phyloP scores from a whole-genome alignment of 1,139 yeast species.

The Magnusiomyces fungicola region DNA sequence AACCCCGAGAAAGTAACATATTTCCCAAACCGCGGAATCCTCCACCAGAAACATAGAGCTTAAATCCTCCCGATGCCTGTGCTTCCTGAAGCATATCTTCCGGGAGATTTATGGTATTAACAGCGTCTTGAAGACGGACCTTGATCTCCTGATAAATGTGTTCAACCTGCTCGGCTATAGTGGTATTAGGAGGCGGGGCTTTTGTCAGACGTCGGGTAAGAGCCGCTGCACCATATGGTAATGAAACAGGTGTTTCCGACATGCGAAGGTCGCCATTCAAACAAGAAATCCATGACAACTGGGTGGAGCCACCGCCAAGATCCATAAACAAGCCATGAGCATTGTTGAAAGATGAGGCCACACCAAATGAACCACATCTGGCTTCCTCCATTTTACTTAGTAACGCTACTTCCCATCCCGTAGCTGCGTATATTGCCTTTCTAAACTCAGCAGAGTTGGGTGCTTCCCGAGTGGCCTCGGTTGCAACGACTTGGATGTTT shows the following conservation, averaged over 20 bases:
- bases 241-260: conserved; percentile 49
- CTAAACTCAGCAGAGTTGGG: conserved; percentile 50
- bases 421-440: conserved; percentile 43
- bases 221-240: conserved; percentile 65
- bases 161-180: conserved; percentile 6
- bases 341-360: conserved; percentile 56
- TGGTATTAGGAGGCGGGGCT: conserved; percentile 32
- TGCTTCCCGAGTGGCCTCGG: conserved; percentile 61
- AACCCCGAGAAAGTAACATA: conserved; percentile 38
- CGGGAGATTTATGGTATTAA: conserved; percentile 37
- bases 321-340: conserved; percentile 59
- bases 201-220: conserved; percentile 44
- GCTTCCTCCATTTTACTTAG: conserved; percentile 56
- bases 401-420: conserved; percentile 55
- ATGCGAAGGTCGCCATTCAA: conserved; percentile 45
- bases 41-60: conserved; percentile 58
- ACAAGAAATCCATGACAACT: conserved; percentile 56
- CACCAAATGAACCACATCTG: conserved; percentile 56
- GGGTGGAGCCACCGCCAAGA: conserved; percentile 59
- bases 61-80: conserved; percentile 46
- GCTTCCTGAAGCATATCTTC: conserved; percentile 31
- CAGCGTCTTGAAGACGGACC: conserved; percentile 38
- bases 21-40: conserved; percentile 61
- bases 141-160: conserved; percentile 22
- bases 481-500: conserved; percentile 55